These are phyloP conservation scores for Penicillium lividum DNA, from an alignment of 495 filamentous ascomycete genomes.

Conservation along the genomic window DNA sequence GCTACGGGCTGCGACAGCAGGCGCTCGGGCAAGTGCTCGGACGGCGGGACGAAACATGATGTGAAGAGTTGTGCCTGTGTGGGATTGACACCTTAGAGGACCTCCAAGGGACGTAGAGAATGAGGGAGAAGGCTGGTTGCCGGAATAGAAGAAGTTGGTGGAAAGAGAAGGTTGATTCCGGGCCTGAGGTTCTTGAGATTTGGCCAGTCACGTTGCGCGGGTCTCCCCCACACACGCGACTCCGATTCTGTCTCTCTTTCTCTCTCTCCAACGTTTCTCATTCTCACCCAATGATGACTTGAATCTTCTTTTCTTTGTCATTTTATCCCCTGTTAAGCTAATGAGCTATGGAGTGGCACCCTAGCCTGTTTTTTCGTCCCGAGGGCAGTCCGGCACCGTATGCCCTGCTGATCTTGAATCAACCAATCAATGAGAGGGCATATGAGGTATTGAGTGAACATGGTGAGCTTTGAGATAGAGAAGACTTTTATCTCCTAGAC, in stretches of 20 bases:
- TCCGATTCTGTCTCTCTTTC: no score
- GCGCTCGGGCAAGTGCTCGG: conserved; percentile 54
- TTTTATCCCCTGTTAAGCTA: not conserved
- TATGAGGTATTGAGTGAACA: conserved; percentile 56
- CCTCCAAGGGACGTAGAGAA: conserved; percentile 16
- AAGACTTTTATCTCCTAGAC: not conserved
- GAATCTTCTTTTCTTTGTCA: not conserved
- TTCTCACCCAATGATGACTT: not conserved
- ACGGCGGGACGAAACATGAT: conserved; percentile 64
- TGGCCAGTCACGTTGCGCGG: conserved; percentile 33
- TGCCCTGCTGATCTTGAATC: conserved; percentile 69
- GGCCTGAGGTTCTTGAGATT: conserved; percentile 27
- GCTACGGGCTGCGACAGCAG: conserved; percentile 43
- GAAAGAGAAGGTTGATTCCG: conserved; percentile 29
- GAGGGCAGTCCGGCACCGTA: conserved; percentile 42
- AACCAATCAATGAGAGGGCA: conserved; percentile 59
- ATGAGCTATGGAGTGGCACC: conserved; percentile 49
- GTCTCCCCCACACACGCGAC: conserved; percentile 1
- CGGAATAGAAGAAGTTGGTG: conserved; percentile 26
- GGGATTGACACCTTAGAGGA: conserved; percentile 17
- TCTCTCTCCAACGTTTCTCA: not conserved
- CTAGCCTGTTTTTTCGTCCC: conserved; percentile 49
- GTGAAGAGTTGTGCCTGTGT: conserved; percentile 16
- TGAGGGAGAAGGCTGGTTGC: conserved; percentile 6
- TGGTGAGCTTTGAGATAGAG: conserved; percentile 41